Percentiles rank a stretch among this genome's conserved stretches.
Evolutionary conservation across 2,329 filamentous ascomycete genomes (phyloP).

Genomic region (Tolypocladium nubicola): DNA sequence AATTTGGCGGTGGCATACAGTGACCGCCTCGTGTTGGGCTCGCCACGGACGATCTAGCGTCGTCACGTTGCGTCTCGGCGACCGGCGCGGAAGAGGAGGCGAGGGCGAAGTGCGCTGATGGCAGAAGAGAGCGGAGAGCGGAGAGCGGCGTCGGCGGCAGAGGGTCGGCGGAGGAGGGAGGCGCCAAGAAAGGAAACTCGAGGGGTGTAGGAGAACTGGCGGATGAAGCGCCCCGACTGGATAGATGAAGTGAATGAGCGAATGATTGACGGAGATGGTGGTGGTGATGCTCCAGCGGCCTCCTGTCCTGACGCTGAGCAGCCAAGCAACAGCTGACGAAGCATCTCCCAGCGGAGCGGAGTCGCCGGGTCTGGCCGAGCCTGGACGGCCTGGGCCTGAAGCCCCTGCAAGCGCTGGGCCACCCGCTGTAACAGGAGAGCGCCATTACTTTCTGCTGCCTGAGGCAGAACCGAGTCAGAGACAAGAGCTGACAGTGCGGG

Average conservation of each 20-base stretch:
- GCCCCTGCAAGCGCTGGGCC: background rate
- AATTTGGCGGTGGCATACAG: slow-evolving; percentile 1
- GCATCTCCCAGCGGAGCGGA: background rate
- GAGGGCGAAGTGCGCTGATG: background rate
- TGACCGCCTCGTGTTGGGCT: background rate
- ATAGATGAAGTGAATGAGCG: background rate
- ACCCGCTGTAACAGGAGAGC: background rate
- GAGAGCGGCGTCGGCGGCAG: background rate
- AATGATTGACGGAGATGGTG: background rate
- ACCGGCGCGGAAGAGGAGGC: background rate
- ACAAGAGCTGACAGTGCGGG: background rate
- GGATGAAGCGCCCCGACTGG: background rate
- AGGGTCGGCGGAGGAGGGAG: background rate
- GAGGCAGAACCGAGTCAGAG: background rate
- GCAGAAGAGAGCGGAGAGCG: background rate
- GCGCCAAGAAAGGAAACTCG: background rate
- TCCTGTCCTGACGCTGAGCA: background rate
- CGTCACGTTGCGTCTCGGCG: background rate
- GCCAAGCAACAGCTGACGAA: background rate
- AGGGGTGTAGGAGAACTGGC: background rate
- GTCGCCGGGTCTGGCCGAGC: background rate
- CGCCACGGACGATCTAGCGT: background rate
- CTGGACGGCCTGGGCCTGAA: background rate
- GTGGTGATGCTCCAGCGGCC: background rate
- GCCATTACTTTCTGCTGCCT: background rate